Evolutionary conservation across 23 red algal species (phyloP), one percentile per base, ranked within the genome.

Genomic region (Rhodosorus marinus): DNA sequence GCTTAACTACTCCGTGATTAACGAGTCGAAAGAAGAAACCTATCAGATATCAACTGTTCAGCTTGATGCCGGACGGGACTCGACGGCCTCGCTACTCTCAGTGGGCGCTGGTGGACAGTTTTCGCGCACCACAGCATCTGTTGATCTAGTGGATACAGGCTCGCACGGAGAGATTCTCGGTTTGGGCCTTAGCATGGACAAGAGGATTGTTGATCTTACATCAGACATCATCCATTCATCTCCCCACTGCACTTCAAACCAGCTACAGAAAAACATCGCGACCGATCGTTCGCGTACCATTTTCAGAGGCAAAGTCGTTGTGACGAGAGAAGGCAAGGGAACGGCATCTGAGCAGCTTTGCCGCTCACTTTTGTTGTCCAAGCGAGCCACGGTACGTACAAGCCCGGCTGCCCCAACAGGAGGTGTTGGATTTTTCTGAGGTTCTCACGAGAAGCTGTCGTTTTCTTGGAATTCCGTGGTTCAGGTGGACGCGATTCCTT

Each of bases 191-290:
- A 38, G 45, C n/a, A 49, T 35, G 30, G 62, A 56, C 30, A 46
- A 69, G 29, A 57, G 62, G 31, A 56, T 79, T 3, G 27, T 42
- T 42, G 87, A 94, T 47, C 17, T 94, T 31, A 76, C 83, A 31
- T 76, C 77, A 8, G 58, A 74, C 51, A 70, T 94, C 34, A 34
- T 35, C 20, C 87, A 94, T 42, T 29, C 62, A 33, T 42, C 74
- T 23, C 6, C 56, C 26, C 6, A 11, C 20, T 35, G 28, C 29
- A 60, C 33, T 5, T 83, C 76, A 21, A 45, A 77, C 8, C 87
- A 94, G 59, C 5, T 83, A 26, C 87, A 94, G 52, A 94, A 83
- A 53, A 94, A 94, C 57, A 30, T 94, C 26, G 69, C 69, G 0
- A 26, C 60, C 38, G 87, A 73, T 35, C 51, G 55, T 28, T 55